Evolutionary conservation across 768 basidiomycete genomes (phyloP), one percentile per base, ranked within the genome.

Genomic region (Podaxis sp.): DNA sequence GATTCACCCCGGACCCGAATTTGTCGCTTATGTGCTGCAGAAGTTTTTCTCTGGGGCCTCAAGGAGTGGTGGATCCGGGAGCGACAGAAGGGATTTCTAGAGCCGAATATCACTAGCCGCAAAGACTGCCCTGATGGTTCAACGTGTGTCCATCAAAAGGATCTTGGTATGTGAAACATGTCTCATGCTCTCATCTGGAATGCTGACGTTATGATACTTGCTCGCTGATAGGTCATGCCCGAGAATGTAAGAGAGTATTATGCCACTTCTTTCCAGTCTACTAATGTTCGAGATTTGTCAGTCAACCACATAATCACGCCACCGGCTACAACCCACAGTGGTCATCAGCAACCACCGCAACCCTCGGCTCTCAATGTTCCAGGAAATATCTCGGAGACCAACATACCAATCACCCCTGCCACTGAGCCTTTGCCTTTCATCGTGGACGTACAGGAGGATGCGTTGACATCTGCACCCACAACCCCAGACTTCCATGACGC

Each of bases 1-100:
- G 79, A 79, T 26, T 80, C 83, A 2, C 84, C 88, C n/a, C 83
- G 87, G 24, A 80, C 72, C 52, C 82, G 78, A 53, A 84, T 88
- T 48, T 94, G 92, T 70, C 78, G 92, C 65, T 73, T 84, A 46
- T 94, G 92, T 70, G 89, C 92, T 1, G 80, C 86, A 0, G 90
- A 93, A 71, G 82, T 92, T 2, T 77, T 93, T 17, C 76, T 93
- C 2, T 90, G 86, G 79, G 92, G 92, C 11, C 69, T 93, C 49
- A 85, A 81, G 64, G 90, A 88, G 42, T 94, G 92, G 92, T 93
- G 92, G 91, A 75, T 93, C 38, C 78, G 88, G 55, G 91, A 93
- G 73, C 83, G 92, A 30, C 81, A 79, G 74, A 89, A 87, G 68
- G 91, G 88, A 15, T 81, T 84, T 65, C 72, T 89, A 57, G 86